Base-by-base conservation (phyloP, 176 grass and related monocot species). In the Echinochloa phyllopogon region DNA sequence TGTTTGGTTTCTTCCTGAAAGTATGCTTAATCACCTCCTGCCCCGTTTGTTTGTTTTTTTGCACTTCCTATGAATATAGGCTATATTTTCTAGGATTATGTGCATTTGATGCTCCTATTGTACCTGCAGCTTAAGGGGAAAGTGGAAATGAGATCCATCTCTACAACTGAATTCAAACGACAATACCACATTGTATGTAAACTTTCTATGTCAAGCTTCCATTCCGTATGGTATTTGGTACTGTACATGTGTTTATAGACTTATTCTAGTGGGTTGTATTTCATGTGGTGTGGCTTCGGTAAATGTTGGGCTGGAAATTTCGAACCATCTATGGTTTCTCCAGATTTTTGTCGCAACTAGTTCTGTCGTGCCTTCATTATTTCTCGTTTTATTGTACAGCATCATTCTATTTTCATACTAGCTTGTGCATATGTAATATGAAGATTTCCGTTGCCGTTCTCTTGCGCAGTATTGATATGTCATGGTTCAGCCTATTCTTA, bases 281-380 rank as follows among this genome's bases (percentile, higher is more conserved):
- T 86, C 6, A 64, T 74, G 41, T 65, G 44, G 37, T 37, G n/a
- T 73, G 14, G 49, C 50, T 80, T 65, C 64, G 37, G 27, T 69
- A 57, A 16, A 20, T 75, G 40, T 40, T 41, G 11, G 36, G 42
- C n/a, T 43, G 29, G 6, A 27, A 76, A 56, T 62, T 41, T 50
- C 43, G 21, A 59, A n/a, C 27, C 1, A 16, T n/a, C 57, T 20
- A 72, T 16, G 4, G 11, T 37, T 61, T 24, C 68, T n/a, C 17
- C 8, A 39, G 17, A 27, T 4, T 51, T 69, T 51, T 33, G 50
- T 40, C 8, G 27, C 64, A 52, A 17, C 4, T 33, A 18, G 36
- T 74, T 74, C 18, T 17, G 15, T 78, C 5, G 40, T 25, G 36
- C 25, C 83, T 59, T 18, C 2, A 16, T 63, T 10, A 27, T 80